These are phyloP conservation scores for Saksenaea vasiformis DNA, from an alignment of 371 early-diverging fungal species.

Conservation along the genomic window DNA sequence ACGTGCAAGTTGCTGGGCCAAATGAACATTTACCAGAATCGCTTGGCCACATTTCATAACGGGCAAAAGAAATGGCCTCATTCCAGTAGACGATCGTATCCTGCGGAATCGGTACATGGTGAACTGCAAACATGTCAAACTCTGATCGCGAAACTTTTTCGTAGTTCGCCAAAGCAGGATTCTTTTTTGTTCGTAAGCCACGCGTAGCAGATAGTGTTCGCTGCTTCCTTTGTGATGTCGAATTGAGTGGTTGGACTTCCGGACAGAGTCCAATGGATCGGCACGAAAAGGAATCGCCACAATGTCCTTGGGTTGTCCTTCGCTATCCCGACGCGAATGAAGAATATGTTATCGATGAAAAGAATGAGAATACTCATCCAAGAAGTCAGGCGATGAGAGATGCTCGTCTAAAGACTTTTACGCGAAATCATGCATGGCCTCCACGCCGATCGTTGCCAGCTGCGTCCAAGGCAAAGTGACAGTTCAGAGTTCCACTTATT, in stretches of 20 bases:
- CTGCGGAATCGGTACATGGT: slow-evolving; percentile 21
- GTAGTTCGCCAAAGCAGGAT: slow-evolving; percentile 40
- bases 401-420: slow-evolving; percentile 34
- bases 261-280: slow-evolving; percentile 25
- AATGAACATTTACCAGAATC: slow-evolving; percentile 24
- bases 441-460: slow-evolving; percentile 13
- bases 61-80: slow-evolving; percentile 27
- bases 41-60: slow-evolving; percentile 24
- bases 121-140: background rate
- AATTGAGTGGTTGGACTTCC: slow-evolving; percentile 29
- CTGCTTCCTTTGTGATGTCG: slow-evolving; percentile 37
- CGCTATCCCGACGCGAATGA: slow-evolving; percentile 20
- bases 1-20: background rate
- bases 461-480: slow-evolving; percentile 18
- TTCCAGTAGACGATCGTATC: background rate
- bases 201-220: slow-evolving; percentile 19
- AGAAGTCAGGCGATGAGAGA: slow-evolving; percentile 8
- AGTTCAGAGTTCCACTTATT: no score
- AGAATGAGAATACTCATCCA: slow-evolving; percentile 9
- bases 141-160: background rate
- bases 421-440: slow-evolving; percentile 30
- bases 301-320: slow-evolving; percentile 30
- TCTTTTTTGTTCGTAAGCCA: slow-evolving; percentile 23
- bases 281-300: slow-evolving; percentile 26
- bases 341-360: background rate